These are phyloP conservation scores for Agaricales sp. DNA, from an alignment of 1,284 basidiomycete species.

Conservation along the genomic window DNA sequence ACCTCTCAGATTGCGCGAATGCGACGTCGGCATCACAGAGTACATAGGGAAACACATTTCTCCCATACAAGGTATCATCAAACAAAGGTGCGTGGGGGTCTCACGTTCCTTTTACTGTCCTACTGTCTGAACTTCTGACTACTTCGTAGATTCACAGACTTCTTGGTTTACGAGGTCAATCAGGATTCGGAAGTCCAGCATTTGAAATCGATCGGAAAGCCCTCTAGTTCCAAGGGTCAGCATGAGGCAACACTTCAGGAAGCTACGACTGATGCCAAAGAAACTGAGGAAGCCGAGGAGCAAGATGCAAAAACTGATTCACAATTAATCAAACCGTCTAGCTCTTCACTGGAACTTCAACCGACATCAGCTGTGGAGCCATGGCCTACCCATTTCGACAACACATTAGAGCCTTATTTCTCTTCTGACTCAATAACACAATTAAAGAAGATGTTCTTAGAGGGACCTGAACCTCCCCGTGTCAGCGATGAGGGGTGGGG, in stretches of 20 bases:
- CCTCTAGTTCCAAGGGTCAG: slow-evolving; percentile 37
- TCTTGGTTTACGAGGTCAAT: slow-evolving; percentile 85
- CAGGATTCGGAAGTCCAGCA: slow-evolving; percentile 70
- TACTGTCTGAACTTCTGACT: slow-evolving; percentile 7
- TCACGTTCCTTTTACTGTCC: slow-evolving; percentile 2
- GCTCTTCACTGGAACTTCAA: background rate
- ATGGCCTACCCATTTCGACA: slow-evolving; percentile 59
- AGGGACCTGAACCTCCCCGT: slow-evolving; percentile 64
- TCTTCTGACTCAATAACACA: slow-evolving; percentile 48
- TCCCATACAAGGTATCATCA: slow-evolving; percentile 84
- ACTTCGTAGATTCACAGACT: slow-evolving; percentile 78
- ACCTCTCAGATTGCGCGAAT: slow-evolving; percentile 47
- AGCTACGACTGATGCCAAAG: slow-evolving; percentile 6
- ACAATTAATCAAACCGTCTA: no score
- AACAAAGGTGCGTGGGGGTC: slow-evolving; percentile 77
- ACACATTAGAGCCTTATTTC: slow-evolving; percentile 49
- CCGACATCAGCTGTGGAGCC: slow-evolving; percentile 21
- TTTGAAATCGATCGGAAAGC: slow-evolving; percentile 65
- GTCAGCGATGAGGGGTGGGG: slow-evolving; percentile 62
- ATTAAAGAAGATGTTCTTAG: slow-evolving; percentile 63
- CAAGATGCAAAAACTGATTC: background rate
- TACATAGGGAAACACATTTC: slow-evolving; percentile 69
- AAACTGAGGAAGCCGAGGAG: background rate
- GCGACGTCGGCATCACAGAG: slow-evolving; percentile 85
- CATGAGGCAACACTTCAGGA: slow-evolving; percentile 7